Conservation (phyloP, 208 protist genomes). For the Hexamita inflata region DNA sequence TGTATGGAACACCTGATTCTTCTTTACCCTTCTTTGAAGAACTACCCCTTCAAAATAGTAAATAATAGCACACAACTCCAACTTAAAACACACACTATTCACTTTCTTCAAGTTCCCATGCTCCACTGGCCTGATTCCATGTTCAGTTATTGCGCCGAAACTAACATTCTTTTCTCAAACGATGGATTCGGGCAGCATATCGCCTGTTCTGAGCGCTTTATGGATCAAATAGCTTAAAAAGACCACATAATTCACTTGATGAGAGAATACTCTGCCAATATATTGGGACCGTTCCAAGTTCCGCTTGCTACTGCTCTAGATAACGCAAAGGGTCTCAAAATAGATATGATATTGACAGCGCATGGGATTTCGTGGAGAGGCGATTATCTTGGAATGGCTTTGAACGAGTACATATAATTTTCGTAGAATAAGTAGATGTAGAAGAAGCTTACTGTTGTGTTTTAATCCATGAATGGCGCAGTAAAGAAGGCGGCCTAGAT, state of each 20-base stretch:
- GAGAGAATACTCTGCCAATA: constrained; percentile 13
- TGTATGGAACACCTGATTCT: too few species aligned
- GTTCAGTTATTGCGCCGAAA: too few species aligned
- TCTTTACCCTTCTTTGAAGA: too few species aligned
- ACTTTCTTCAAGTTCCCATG: too few species aligned
- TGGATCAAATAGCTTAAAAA: too few species aligned
- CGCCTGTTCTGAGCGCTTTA: too few species aligned
- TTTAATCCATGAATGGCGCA: constrained; percentile 1
- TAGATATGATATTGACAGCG: neutral
- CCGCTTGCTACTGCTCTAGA: neutral
- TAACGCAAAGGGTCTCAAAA: neutral
- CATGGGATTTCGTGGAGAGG: constrained; percentile 6
- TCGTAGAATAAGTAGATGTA: neutral
- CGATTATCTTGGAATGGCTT: neutral
- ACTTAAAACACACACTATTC: too few species aligned
- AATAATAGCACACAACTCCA: too few species aligned
- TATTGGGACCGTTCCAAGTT: neutral
- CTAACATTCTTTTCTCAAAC: too few species aligned
- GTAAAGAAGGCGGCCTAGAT: neutral
- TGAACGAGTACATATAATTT: neutral
- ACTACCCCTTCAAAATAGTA: too few species aligned
- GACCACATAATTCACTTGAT: constrained; percentile 13
- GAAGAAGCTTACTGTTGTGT: neutral
- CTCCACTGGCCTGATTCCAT: too few species aligned
- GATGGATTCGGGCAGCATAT: too few species aligned